Conservation (phyloP, 768 basidiomycete species). For the Astraeus odoratus region DNA sequence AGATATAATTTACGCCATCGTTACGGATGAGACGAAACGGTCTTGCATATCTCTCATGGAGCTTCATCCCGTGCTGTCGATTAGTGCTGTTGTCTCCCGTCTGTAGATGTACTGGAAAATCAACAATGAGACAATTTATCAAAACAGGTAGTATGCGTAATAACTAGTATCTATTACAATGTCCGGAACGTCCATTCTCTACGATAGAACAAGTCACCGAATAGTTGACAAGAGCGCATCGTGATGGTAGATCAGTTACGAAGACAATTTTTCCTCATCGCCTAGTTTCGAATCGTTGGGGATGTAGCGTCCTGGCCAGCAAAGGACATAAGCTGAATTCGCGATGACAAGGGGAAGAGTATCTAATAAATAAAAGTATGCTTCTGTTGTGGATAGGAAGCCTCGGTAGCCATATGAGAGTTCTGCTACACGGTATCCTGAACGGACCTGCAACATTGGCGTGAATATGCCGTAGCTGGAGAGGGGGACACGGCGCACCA, state of each 20-base stretch:
- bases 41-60: too few species aligned
- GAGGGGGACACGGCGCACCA: conserved; percentile 35
- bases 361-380: conserved; percentile 61
- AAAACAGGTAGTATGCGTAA: too few species aligned
- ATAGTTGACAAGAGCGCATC: too few species aligned
- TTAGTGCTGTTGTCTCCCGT: too few species aligned
- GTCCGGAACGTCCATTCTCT: too few species aligned
- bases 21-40: too few species aligned
- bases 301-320: conserved; percentile 64
- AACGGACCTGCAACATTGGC: conserved; percentile 45
- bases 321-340: conserved; percentile 44
- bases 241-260: background rate
- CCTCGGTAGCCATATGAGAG: conserved; percentile 58
- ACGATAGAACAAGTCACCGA: too few species aligned
- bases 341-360: conserved; percentile 61
- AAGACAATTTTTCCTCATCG: background rate
- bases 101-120: too few species aligned
- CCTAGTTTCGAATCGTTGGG: background rate
- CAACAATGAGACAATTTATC: too few species aligned
- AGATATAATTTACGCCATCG: too few species aligned
- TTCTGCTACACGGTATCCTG: conserved; percentile 53
- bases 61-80: too few species aligned
- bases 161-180: too few species aligned
- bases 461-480: background rate
- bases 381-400: conserved; percentile 49